Conservation (phyloP, 176 grass and related monocot genomes). For the Lolium multiflorum region DNA sequence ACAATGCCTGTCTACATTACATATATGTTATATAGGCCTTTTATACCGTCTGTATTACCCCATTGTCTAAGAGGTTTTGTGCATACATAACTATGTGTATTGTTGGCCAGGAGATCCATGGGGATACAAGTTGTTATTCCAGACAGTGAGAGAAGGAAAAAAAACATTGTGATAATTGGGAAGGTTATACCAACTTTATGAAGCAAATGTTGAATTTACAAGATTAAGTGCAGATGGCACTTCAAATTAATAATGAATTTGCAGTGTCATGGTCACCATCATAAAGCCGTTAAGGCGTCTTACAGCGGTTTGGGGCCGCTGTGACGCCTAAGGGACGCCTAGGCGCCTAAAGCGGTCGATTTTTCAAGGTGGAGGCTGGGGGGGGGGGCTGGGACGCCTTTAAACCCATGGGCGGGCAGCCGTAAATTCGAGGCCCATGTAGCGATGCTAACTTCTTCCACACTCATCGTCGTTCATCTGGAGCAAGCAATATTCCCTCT, state of each 20-base stretch:
- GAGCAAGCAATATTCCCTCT: no score
- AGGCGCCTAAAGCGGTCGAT: no score
- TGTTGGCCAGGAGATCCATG: background rate
- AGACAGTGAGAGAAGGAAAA: background rate
- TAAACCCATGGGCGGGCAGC: no score
- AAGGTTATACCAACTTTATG: background rate
- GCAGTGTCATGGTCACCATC: background rate
- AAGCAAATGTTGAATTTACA: background rate
- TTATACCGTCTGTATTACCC: slow-evolving; percentile 5
- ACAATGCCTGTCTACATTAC: background rate
- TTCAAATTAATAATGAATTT: background rate
- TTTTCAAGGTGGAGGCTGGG: no score
- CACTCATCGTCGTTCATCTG: no score
- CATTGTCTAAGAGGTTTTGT: background rate
- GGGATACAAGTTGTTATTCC: background rate
- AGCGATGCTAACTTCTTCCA: no score
- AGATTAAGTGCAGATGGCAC: no score
- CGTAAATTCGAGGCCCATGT: no score
- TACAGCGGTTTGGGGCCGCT: no score
- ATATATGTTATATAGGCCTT: slow-evolving; percentile 1
- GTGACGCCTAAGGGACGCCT: no score
- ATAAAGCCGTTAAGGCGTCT: background rate
- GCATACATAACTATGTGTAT: background rate
- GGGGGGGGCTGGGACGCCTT: no score
- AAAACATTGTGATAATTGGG: background rate